Evolutionary conservation across 2,329 filamentous ascomycete species (phyloP), one percentile per base, ranked within the genome.

Genomic region (Biscogniauxia sp.): DNA sequence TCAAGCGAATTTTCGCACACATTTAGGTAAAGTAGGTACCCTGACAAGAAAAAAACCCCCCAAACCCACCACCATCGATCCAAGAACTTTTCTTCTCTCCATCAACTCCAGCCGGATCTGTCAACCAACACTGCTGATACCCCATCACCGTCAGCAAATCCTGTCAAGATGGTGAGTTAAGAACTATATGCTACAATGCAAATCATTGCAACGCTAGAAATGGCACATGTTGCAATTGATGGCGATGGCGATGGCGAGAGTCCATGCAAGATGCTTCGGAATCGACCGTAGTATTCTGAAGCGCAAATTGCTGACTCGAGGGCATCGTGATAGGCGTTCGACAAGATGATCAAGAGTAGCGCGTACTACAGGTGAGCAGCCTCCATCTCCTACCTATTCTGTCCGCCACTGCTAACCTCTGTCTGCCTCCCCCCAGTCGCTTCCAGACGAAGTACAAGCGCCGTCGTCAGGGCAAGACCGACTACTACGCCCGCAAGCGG

Each of bases 371-470:
- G 92, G 92, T 96, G 76, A 89, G 89, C 82, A 28, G 13, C 17
- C 20, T 20, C 20, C 5, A 53, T 58, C 19, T 20, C n/a, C 7
- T 60, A 23, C n/a, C 51, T 58, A 54, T 20, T 32, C 32, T n/a
- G 25, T 20, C 20, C 17, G 49, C 2, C 20, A 15, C 20, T 57
- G 55, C 72, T 76, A 63, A 75, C 68, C 64, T 59, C 56, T 32
- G 7, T 32, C 28, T 13, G 7, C 52, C 55, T 52, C 59, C 59
- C 66, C 51, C 59, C 78, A 97, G 93, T 81, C 93, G 95, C 83
- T 99, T 91, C 88, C 95, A 99, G 87, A 97, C 95, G 79, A 99
- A 99, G 90, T 99, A 97, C 91, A 95, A 93, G 87, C 93, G 95
- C 80, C 90, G 95, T 82, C 88, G 92, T 73, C 78, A 90, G 77